These are phyloP conservation scores for Monosporascus sp. DNA, from an alignment of 2,329 filamentous ascomycete genomes.

Conservation along the genomic window DNA sequence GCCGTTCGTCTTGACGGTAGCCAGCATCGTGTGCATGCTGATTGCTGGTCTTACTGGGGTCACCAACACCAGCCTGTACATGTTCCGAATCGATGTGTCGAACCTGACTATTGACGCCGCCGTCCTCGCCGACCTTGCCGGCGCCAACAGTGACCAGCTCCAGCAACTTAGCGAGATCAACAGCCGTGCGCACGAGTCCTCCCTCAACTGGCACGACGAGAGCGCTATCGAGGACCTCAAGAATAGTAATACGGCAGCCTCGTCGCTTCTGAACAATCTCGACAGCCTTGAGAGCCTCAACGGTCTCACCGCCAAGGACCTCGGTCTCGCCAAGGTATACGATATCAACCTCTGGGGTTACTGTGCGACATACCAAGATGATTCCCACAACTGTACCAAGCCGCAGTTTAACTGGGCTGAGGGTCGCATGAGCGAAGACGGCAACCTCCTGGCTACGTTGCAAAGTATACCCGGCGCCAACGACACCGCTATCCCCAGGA, in stretches of 20 bases:
- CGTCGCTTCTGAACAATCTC: slow-evolving; percentile 10
- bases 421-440: slow-evolving; percentile 59
- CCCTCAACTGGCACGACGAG: background rate
- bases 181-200: background rate
- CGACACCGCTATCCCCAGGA: slow-evolving; percentile 61
- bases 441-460: slow-evolving; percentile 50
- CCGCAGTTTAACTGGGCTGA: slow-evolving; percentile 73
- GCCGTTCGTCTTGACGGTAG: slow-evolving; percentile 78
- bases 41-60: slow-evolving; percentile 53
- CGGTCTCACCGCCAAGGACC: slow-evolving; percentile 41
- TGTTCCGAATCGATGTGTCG: slow-evolving; percentile 58
- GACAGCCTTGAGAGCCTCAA: slow-evolving; percentile 5
- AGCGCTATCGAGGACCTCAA: background rate
- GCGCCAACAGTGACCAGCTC: slow-evolving; percentile 10
- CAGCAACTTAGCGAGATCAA: background rate
- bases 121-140: slow-evolving; percentile 20
- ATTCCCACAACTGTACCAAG: slow-evolving; percentile 62
- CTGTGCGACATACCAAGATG: slow-evolving; percentile 60
- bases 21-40: slow-evolving; percentile 65
- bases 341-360: slow-evolving; percentile 82
- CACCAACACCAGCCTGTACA: slow-evolving; percentile 50
- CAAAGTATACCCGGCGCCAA: slow-evolving; percentile 44
- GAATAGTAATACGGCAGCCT: background rate
- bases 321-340: slow-evolving; percentile 72
- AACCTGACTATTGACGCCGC: slow-evolving; percentile 51